Evolutionary conservation across 176 grass and related monocot species (phyloP), one percentile per base, ranked within the genome.

Genomic region (Tillandsia leiboldiana): DNA sequence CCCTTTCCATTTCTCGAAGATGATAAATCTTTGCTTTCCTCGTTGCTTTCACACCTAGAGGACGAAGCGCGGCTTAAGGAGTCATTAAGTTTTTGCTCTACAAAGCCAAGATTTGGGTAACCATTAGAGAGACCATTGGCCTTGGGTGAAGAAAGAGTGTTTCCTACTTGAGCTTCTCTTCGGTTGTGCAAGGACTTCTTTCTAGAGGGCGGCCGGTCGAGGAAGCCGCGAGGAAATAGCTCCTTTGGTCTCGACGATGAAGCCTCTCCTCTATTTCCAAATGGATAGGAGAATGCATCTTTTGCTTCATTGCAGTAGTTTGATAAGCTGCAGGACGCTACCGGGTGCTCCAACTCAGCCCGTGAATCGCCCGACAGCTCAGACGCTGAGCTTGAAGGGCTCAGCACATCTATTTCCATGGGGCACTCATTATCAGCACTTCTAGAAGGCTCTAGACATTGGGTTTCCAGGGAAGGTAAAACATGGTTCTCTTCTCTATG

Each of bases 201-300:
- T 66, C 62, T 80, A 50, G 80, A 75, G 22, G 80, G 77, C 14
- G 77, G 74, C 14, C 78, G 86, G 63, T 99, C 72, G 51, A 90
- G 68, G 49, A 90, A 84, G 83, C 94, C 87, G 61, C 49, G 70
- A 66, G 84, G 74, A 75, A 86, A 80, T 51, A 77, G 42, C 81
- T 78, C 69, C 33, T 80, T 85, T 74, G 82, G 49, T 87, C 79
- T 85, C 17, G 58, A 67, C 51, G 11, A 59, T 33, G 15, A 50
- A 74, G 54, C 67, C 72, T 68, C 70, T 22, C 51, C 53, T 26
- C 17, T 64, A 51, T 64, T 76, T 78, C 63, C 70, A 68, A 73
- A 17, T 50, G 74, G 83, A 52, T 54, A 33, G 71, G 71, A 66
- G 12, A 70, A 69, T 65, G 47, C 2, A 14, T 1, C 51, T 22